phyloP scores from a whole-genome alignment of 805 yeast species.

The Zygotorulaspora sp. region DNA sequence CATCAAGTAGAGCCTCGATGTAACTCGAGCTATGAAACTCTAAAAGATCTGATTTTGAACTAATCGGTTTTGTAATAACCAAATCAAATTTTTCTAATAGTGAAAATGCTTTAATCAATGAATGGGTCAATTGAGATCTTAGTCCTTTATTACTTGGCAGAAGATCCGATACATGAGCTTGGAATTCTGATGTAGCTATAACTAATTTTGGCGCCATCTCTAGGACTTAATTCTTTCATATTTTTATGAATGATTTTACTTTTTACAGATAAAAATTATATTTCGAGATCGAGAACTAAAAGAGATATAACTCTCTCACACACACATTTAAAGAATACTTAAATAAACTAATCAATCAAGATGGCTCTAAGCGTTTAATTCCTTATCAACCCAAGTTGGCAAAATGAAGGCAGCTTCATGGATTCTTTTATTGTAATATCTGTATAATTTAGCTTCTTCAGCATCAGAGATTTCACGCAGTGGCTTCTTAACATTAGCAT shows the following conservation, averaged over 20 bases:
- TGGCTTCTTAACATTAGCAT: conserved; percentile 64
- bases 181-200: conserved; percentile 28
- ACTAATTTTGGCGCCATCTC: conserved; percentile 20
- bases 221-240: too few relatives aligned
- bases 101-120: conserved; percentile 23
- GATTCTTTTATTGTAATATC: conserved; percentile 77
- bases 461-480: conserved; percentile 57
- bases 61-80: conserved; percentile 16
- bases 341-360: too few relatives aligned
- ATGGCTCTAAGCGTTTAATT: conserved; percentile 34
- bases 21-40: conserved; percentile 48
- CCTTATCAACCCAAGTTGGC: conserved; percentile 82
- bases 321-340: too few relatives aligned
- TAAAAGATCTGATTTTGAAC: conserved; percentile 37
- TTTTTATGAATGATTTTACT: too few relatives aligned
- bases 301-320: too few relatives aligned
- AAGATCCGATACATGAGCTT: conserved; percentile 31
- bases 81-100: conserved; percentile 25
- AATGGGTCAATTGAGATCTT: conserved; percentile 26
- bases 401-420: conserved; percentile 87
- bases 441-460: conserved; percentile 60
- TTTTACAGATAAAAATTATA: too few relatives aligned
- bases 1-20: conserved; percentile 39
- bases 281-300: background rate
- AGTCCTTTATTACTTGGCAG: conserved; percentile 31